Base-by-base conservation (phyloP, 352 stramenopile genomes). In the Phytophthora megakarya region DNA sequence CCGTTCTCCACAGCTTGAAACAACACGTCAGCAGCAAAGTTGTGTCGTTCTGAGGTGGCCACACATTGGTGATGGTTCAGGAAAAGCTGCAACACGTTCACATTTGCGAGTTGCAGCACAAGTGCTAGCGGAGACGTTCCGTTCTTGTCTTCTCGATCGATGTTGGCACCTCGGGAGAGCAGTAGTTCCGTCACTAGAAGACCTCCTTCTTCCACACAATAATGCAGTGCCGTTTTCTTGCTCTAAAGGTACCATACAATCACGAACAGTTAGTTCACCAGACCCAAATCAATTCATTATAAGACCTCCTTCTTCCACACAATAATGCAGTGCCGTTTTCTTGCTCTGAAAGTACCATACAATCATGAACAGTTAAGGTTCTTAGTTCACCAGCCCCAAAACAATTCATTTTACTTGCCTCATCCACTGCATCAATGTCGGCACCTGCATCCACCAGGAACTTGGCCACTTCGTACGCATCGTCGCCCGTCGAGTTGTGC, bases 41-140 rank as follows among this genome's bases (percentile, higher is more conserved):
- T 49, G 3, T 56, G 43, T 23, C 65, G 33, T 16, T 46, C 55
- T 5, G 30, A 15, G 16, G 47, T 66, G 3, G 51, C 52, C n/a
- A 72, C 67, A 13, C 51, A 55, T 22, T 63, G 50, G 25, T 69
- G 52, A 26, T 72, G 55, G 30, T 72, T 75, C 21, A 75, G 22
- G 33, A 75, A 62, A 7, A 75, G 35, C 46, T 75, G 67, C 4
- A 75, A 22, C 13, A 67, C 23, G 16, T 39, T 67, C 37, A 72
- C 3, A 38, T 63, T 56, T 6, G 21, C 37, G 1, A 32, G 44
- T 21, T 72, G 50, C n/a, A 62, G 11, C 10, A 58, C 18, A 0
- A 75, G 25, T 0, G 16, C 16, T 11, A 75, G 47, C 23, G 55
- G 50, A 7, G 62, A 51, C 1, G 42, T 22, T 12, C 67, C 67